Evolutionary conservation across 352 stramenopile species (phyloP), one percentile per base, ranked within the genome.

Genomic region (Globisporangium acanthophoron): DNA sequence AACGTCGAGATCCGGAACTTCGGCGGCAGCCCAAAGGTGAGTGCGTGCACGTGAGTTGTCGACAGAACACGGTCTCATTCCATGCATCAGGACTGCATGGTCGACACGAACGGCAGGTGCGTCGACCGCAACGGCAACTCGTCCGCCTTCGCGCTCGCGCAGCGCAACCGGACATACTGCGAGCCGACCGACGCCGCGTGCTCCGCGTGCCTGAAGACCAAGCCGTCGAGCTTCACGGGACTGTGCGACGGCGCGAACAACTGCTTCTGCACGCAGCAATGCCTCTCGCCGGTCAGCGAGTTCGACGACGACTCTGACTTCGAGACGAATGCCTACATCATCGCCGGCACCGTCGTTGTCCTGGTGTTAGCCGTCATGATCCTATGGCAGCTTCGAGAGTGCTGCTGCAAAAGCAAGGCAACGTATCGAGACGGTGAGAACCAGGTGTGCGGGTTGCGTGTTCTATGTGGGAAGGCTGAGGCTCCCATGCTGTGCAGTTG

Each of bases 1-100:
- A 74, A 82, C 56, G 41, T 41, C 24, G 24, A 63, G 3, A 50
- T 78, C 20, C 53, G 59, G 1, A 54, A 51, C 18, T 62, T 31
- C 47, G 47, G 12, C 21, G 29, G 8, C 47, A 39, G n/a, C 47
- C 27, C 24, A 12, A 9, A 52, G 47, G 47, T 52, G 74, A 31
- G 61, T 58, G 4, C 52, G 29, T 16, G 52, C 62, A 27, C 29
- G 56, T 64, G 1, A 27, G 27, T 40, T 7, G 35, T 40, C 35
- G 11, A 7, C 2, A 13, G 35, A 13, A 15, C 35, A 3, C 11
- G 12, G 8, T 12, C 12, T 40, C 35, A 20, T 40, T 43, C 5
- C 9, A 21, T 41, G 3, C 35, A 18, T 12, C 20, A 56, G 51
- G 12, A 35, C 20, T 56, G 51, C 31, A 56, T 56, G 51, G 27